phyloP scores from a whole-genome alignment of 2,329 filamentous ascomycete species.

The Aspergillus oerlinghausenensis region DNA sequence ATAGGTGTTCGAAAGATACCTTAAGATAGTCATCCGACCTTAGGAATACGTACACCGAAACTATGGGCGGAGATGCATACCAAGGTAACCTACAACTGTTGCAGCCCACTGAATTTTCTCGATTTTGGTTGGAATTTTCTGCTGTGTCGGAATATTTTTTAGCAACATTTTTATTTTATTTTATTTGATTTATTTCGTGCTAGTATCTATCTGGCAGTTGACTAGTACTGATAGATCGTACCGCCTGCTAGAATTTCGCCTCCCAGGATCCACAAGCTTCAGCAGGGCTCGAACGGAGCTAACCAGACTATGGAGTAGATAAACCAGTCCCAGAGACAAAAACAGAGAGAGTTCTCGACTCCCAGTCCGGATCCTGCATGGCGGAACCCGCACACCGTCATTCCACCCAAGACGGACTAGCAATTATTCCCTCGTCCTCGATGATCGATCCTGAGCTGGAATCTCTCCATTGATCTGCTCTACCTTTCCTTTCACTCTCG shows the following conservation, averaged over 20 bases:
- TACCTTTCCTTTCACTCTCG: not conserved
- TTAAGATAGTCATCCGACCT: not conserved
- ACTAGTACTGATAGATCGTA: too few relatives aligned
- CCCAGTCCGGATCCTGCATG: not conserved
- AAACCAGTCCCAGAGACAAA: not conserved
- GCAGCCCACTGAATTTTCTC: not conserved
- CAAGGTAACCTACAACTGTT: not conserved
- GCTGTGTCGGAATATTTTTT: not conserved
- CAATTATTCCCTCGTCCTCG: not conserved
- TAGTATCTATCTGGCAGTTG: too few relatives aligned
- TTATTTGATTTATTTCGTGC: not conserved
- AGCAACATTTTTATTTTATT: not conserved
- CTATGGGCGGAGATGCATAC: not conserved
- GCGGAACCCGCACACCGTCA: conserved; percentile 24
- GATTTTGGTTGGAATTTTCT: not conserved
- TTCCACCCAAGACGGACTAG: not conserved
- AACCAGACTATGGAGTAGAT: not conserved
- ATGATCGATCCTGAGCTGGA: conserved; percentile 3
- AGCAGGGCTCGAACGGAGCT: not conserved
- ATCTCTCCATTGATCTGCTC: conserved; percentile 18
- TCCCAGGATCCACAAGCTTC: not conserved
- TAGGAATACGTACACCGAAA: not conserved
- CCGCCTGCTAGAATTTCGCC: not conserved
- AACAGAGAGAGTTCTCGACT: not conserved
- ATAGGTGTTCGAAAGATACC: not conserved